Evolutionary conservation across 768 basidiomycete genomes (phyloP).

Genomic region (Amylocystis lapponica): DNA sequence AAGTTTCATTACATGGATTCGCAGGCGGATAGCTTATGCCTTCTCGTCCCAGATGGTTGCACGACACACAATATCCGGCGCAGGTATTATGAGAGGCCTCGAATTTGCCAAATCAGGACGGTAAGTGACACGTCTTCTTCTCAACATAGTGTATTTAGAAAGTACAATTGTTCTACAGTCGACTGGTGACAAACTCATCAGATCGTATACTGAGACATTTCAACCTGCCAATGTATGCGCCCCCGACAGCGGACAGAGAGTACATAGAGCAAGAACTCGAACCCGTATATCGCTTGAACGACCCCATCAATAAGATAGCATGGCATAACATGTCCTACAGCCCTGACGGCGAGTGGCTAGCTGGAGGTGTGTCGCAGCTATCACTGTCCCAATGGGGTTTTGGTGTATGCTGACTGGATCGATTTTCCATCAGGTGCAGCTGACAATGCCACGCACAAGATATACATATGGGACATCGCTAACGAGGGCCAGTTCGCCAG

Average conservation of each 20-base stretch:
- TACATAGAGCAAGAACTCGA: constrained; percentile 67
- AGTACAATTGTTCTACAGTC: too few species aligned
- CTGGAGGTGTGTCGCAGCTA: constrained; percentile 57
- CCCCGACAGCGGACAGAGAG: constrained; percentile 28
- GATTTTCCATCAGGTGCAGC: constrained; percentile 61
- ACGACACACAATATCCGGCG: constrained; percentile 66
- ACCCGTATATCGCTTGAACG: constrained; percentile 71
- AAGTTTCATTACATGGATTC: constrained; percentile 21
- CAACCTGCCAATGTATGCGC: constrained; percentile 56
- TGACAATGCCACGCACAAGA: constrained; percentile 88
- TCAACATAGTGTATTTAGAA: too few species aligned
- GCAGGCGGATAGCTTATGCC: too few species aligned
- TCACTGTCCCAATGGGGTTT: background rate
- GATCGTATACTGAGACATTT: constrained; percentile 90
- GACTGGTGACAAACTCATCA: constrained; percentile 88
- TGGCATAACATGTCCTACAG: constrained; percentile 94
- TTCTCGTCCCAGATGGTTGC: constrained; percentile 74
- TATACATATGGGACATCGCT: constrained; percentile 95
- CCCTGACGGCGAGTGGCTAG: constrained; percentile 90
- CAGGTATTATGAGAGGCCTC: constrained; percentile 72
- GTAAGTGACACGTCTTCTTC: constrained; percentile 41
- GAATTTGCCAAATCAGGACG: constrained; percentile 83
- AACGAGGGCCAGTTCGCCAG: constrained; percentile 82
- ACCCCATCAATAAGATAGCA: constrained; percentile 86
- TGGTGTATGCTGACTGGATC: background rate